Evolutionary conservation across 257 asterid species (phyloP).

Genomic region (Gentiana straminea): DNA sequence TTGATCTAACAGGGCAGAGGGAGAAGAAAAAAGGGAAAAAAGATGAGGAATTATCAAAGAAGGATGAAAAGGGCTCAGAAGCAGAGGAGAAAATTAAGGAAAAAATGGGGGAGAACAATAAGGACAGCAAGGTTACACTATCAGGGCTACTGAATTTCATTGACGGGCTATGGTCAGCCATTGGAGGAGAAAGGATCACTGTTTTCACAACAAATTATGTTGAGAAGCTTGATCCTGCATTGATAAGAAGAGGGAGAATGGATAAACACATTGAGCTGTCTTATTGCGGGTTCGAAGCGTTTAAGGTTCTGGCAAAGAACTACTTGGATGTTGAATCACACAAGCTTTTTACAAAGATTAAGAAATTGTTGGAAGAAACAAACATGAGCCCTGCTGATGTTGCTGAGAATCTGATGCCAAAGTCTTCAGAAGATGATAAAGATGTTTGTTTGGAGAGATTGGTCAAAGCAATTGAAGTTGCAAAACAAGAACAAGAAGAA

Average conservation of each 20-base stretch:
- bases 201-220: conserved; percentile 1
- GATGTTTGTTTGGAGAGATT: too few species aligned
- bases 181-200: conserved; percentile 3
- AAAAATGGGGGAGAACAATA: neutral
- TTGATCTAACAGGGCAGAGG: conserved; percentile 3
- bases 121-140: neutral
- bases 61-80: neutral
- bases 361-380: too few species aligned
- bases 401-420: too few species aligned
- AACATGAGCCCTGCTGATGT: too few species aligned
- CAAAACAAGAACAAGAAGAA: too few species aligned
- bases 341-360: neutral
- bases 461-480: too few species aligned
- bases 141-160: conserved; percentile 6
- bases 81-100: neutral
- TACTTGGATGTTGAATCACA: conserved; percentile 1
- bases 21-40: neutral
- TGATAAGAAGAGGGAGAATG: conserved; percentile 4
- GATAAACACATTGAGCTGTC: conserved; percentile 4
- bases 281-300: conserved; percentile 1
- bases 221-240: conserved; percentile 1
- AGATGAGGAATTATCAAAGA: neutral
- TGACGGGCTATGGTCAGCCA: conserved; percentile 4
- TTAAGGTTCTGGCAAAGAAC: neutral
- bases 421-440: too few species aligned